Base-by-base conservation (phyloP, 2,329 filamentous ascomycete species). In the Gremmenia infestans region DNA sequence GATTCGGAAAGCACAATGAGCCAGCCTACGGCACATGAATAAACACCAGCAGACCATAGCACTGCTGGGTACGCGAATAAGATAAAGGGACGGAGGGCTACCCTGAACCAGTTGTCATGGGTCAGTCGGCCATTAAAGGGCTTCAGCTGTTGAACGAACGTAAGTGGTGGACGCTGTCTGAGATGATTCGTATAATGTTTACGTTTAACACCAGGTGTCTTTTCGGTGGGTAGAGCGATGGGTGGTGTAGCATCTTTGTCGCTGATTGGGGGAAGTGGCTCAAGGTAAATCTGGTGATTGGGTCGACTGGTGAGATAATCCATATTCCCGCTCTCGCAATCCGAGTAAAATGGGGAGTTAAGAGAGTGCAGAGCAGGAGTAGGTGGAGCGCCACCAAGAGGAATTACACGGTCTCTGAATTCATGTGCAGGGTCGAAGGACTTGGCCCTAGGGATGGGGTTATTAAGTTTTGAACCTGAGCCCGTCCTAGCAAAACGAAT, bases 1-100 rank as follows among this genome's bases (percentile, higher is more conserved):
- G 88, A 88, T 72, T 97, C 92, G 0, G 91, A 96, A 1, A 97
- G 81, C 45, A 97, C 91, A 62, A 97, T 97, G 28, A 97, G 80
- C 94, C 93, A 97, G 39, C 93, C 93, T 6, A 97, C 82, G 0
- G 91, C 94, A 64, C 94, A 86, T 0, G 91, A 78, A 70, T 97
- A 97, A 4, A 96, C 83, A 0, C 88, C 77, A 0, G 91, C 77
- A 5, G 89, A 93, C 93, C 92, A 97, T 8, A 97, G 80, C 1
- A 97, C 88, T 0, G 89, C 83, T 0, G 94, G 94, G 67, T 97
- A 97, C 1, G 87, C 82, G 65, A 87, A 96, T 1, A 97, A 80
- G 48, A 97, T 83, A 59, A 97, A 90, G 0, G 93, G 94, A 1
- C 93, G 81, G 5, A 87, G 45, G 54, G 88, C 86, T 17, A 90